A percentile compares a stretch with the other conserved stretches of the same genome.
These are phyloP conservation scores for Ogataea polymorpha DNA, from an alignment of 805 yeast genomes.

Conservation along the genomic window DNA sequence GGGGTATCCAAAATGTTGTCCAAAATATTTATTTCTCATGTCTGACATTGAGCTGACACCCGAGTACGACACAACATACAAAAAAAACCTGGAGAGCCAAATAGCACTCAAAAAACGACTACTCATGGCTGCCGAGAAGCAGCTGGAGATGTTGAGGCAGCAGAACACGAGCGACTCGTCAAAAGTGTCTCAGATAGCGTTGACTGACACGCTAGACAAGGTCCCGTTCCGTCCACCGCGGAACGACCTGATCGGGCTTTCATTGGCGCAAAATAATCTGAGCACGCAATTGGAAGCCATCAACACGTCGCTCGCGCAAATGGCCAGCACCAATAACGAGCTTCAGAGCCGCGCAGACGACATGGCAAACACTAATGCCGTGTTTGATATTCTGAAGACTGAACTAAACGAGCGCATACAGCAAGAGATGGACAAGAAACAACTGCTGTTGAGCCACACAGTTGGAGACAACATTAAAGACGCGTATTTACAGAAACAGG, in stretches of 20 bases:
- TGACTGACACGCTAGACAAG: slow-evolving; percentile 24
- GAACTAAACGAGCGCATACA: slow-evolving; percentile 10
- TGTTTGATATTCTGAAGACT: slow-evolving; percentile 6
- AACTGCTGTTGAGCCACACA: slow-evolving; percentile 6
- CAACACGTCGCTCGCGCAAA: slow-evolving; percentile 1
- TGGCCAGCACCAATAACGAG: slow-evolving; percentile 1
- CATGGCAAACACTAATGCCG: slow-evolving; percentile 6
- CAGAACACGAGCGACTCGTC: not conserved
- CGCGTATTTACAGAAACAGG: slow-evolving; percentile 10
- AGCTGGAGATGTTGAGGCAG: slow-evolving; percentile 12
- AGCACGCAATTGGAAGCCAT: slow-evolving; percentile 12
- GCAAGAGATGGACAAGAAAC: slow-evolving; percentile 6
- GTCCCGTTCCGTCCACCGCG: slow-evolving; percentile 31
- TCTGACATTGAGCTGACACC: slow-evolving; percentile 5
- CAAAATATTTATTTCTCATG: slow-evolving; percentile 1
- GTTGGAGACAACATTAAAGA: slow-evolving; percentile 2
- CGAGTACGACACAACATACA: slow-evolving; percentile 15
- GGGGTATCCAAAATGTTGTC: not conserved
- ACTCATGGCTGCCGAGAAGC: slow-evolving; percentile 19
- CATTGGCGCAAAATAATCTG: slow-evolving; percentile 23
- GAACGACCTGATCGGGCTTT: slow-evolving; percentile 27
- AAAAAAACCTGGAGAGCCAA: slow-evolving; percentile 20
- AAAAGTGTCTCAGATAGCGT: slow-evolving; percentile 17
- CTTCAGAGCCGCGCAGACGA: slow-evolving; percentile 2
- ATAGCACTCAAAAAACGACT: slow-evolving; percentile 22